These are phyloP conservation scores for Silene uniflora DNA, from an alignment of 148 eudicot species.

Conservation along the genomic window DNA sequence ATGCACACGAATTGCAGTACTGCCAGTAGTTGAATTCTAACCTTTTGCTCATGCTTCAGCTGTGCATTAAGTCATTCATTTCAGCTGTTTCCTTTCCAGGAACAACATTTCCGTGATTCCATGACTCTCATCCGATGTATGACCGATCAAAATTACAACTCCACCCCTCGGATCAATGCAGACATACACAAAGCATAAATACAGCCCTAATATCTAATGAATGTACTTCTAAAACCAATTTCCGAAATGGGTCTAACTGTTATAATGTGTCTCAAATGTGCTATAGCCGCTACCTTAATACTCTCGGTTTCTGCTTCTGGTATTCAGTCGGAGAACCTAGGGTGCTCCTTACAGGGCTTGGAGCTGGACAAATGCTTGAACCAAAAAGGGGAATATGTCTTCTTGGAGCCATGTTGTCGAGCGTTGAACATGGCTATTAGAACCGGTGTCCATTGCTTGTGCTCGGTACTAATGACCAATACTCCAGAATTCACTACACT, in stretches of 20 bases:
- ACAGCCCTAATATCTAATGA: not conserved
- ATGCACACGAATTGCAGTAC: conserved; percentile 9
- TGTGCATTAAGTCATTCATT: conserved; percentile 29
- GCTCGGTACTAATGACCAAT: conserved; percentile 14
- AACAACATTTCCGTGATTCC: conserved; percentile 13
- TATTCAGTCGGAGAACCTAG: conserved; percentile 6
- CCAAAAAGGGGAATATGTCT: conserved; percentile 28
- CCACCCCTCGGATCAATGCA: not conserved
- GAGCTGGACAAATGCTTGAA: conserved; percentile 31
- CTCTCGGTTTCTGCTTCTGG: conserved; percentile 4
- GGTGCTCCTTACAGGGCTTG: conserved; percentile 27
- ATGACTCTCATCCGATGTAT: conserved; percentile 18
- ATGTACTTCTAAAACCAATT: not conserved
- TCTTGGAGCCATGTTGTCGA: conserved; percentile 32
- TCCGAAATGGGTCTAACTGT: not conserved
- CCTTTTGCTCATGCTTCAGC: conserved; percentile 23
- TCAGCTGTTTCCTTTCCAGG: conserved; percentile 1
- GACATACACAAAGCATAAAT: not conserved
- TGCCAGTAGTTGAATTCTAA: not conserved
- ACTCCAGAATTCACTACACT: conserved; percentile 23
- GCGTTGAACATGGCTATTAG: conserved; percentile 29
- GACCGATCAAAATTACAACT: conserved; percentile 14
- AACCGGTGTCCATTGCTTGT: conserved; percentile 30
- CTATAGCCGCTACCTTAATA: conserved; percentile 13
- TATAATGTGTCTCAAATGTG: conserved; percentile 4